These are phyloP conservation scores for Colletotrichum tropicicola DNA, from an alignment of 2,329 filamentous ascomycete species.

Conservation along the genomic window DNA sequence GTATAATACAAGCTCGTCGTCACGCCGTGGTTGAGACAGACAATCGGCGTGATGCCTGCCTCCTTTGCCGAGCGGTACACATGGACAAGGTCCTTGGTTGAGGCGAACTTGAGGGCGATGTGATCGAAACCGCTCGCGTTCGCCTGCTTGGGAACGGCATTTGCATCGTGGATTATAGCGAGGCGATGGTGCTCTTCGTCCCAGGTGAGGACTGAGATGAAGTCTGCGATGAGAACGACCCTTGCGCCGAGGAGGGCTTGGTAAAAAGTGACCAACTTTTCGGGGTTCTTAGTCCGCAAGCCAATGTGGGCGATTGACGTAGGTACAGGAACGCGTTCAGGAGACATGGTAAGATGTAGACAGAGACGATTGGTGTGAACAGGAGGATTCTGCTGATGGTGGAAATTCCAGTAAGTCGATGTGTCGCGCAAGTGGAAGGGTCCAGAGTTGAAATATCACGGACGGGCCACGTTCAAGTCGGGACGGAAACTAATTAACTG, in stretches of 20 bases:
- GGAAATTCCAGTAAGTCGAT: too few species aligned
- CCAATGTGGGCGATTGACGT: background rate
- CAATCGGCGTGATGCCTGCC: conserved; percentile 46
- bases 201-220: conserved; percentile 49
- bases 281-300: background rate
- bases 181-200: conserved; percentile 58
- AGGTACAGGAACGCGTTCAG: background rate
- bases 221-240: conserved; percentile 35
- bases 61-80: conserved; percentile 47
- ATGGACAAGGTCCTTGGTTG: conserved; percentile 42
- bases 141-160: conserved; percentile 31
- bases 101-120: conserved; percentile 49
- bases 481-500: too few species aligned
- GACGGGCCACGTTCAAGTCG: too few species aligned
- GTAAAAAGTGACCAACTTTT: conserved; percentile 45
- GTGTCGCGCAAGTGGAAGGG: too few species aligned
- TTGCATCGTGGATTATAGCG: conserved; percentile 43
- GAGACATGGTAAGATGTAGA: background rate
- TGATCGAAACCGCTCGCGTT: conserved; percentile 46
- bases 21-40: conserved; percentile 56
- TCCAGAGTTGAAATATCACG: too few species aligned
- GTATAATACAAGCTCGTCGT: conserved; percentile 56
- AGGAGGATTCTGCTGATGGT: background rate
- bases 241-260: conserved; percentile 44
- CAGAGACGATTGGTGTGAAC: background rate